Conservation (phyloP, 371 early-diverging fungal species). For the Saksenaea vasiformis region DNA sequence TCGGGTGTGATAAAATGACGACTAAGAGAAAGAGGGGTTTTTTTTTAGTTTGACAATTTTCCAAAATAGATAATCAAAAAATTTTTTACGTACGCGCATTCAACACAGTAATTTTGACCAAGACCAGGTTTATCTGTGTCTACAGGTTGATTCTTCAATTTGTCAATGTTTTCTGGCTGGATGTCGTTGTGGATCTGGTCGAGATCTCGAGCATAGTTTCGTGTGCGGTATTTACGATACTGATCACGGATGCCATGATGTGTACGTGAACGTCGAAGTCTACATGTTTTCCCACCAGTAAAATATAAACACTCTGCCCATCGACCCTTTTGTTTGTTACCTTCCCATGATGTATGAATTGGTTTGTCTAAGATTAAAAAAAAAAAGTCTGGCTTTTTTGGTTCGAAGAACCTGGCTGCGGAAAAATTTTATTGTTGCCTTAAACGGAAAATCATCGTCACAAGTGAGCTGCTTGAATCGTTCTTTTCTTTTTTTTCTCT, state of each 20-base stretch:
- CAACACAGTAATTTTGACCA: slow-evolving; percentile 88
- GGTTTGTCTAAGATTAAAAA: too few relatives aligned
- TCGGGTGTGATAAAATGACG: slow-evolving; percentile 48
- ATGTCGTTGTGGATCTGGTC: slow-evolving; percentile 93
- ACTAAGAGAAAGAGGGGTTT: slow-evolving; percentile 21
- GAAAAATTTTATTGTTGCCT: not conserved
- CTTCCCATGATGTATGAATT: not conserved
- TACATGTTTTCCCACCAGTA: slow-evolving; percentile 8
- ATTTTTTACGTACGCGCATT: slow-evolving; percentile 67
- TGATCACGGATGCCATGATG: slow-evolving; percentile 71
- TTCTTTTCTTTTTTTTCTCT: not conserved
- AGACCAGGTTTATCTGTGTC: slow-evolving; percentile 90
- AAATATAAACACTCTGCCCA: too few relatives aligned
- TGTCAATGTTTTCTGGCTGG: slow-evolving; percentile 65
- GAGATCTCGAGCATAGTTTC: slow-evolving; percentile 78
- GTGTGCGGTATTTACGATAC: slow-evolving; percentile 63
- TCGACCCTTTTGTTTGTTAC: not conserved
- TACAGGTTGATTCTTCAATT: slow-evolving; percentile 59
- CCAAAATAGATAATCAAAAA: not conserved
- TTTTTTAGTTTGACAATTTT: too few relatives aligned
- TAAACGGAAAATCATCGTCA: not conserved
- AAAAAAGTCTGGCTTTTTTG: not conserved
- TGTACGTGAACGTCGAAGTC: slow-evolving; percentile 72
- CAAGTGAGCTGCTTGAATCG: not conserved
- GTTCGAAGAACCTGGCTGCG: not conserved